Evolutionary conservation across 2,329 filamentous ascomycete species (phyloP).

Genomic region (Alternaria hordeiaustralica): DNA sequence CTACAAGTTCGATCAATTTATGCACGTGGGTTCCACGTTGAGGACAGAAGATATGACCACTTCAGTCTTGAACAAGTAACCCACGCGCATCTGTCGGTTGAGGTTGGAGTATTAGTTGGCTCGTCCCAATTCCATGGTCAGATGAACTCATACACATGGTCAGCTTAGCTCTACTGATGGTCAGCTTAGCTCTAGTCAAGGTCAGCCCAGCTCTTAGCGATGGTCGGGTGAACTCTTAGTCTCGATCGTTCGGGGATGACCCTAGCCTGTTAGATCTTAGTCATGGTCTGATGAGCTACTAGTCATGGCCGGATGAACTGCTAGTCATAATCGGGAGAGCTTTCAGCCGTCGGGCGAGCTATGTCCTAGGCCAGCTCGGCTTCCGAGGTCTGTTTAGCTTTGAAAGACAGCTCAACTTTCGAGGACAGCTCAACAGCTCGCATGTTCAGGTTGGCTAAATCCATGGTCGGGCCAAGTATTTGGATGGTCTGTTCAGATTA

Average conservation of each 20-base stretch:
- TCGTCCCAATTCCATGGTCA: not conserved
- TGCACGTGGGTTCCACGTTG: not conserved
- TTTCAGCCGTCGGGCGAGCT: not conserved
- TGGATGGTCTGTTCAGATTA: not conserved
- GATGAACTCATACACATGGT: not conserved
- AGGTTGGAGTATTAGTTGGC: not conserved
- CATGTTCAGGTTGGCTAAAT: not conserved
- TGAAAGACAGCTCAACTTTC: not conserved
- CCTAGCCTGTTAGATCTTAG: not conserved
- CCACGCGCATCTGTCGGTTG: not conserved
- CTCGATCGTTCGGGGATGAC: not conserved
- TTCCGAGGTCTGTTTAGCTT: not conserved
- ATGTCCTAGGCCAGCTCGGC: not conserved
- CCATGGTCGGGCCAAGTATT: not conserved
- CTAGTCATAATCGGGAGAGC: not conserved
- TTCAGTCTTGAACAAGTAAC: not conserved
- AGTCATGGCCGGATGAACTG: not conserved
- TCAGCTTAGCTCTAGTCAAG: not conserved
- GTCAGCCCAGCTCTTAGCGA: not conserved
- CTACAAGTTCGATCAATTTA: not conserved
- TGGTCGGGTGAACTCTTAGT: not conserved
- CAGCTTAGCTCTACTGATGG: not conserved
- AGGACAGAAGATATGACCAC: not conserved
- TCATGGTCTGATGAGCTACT: not conserved
- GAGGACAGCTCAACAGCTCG: not conserved